Conservation (phyloP, 2,329 filamentous ascomycete species). For the Seiridium cupressi region DNA sequence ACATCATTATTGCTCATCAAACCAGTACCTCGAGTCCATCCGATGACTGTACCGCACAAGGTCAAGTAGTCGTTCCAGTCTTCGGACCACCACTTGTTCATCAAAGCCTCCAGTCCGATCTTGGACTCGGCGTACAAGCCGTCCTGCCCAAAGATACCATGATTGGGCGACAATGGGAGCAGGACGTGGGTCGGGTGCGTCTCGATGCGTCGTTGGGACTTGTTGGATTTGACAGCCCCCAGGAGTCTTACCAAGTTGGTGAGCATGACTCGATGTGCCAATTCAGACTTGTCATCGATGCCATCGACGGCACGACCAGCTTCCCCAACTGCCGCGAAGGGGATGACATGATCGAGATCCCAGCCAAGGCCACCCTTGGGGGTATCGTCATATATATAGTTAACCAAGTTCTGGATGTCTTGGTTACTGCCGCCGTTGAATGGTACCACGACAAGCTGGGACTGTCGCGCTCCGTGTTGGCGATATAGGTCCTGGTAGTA, state of each 20-base stretch:
- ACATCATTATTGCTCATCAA: conserved; percentile 41
- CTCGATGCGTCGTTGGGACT: conserved; percentile 23
- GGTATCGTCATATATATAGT: conserved; percentile 33
- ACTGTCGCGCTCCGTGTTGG: conserved; percentile 27
- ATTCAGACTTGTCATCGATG: conserved; percentile 30
- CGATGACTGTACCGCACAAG: conserved; percentile 39
- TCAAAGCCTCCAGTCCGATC: conserved; percentile 32
- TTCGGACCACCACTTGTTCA: conserved; percentile 33
- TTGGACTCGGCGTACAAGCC: conserved; percentile 44
- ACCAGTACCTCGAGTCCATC: conserved; percentile 42
- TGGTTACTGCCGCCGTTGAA: conserved; percentile 39
- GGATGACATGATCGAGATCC: conserved; percentile 38
- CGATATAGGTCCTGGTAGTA: conserved; percentile 34
- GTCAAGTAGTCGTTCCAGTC: conserved; percentile 34
- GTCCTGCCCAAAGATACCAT: conserved; percentile 39
- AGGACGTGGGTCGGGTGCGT: conserved; percentile 35
- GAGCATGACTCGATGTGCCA: conserved; percentile 38
- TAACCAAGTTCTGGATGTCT: conserved; percentile 33
- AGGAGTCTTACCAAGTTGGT: conserved; percentile 36
- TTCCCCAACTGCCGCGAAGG: conserved; percentile 40
- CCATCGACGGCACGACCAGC: conserved; percentile 30
- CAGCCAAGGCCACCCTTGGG: conserved; percentile 17
- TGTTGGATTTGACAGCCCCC: conserved; percentile 29
- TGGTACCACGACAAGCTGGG: conserved; percentile 33
- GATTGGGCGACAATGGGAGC: conserved; percentile 42